Base-by-base conservation (phyloP, 441 rosid species). In the Melastoma candidum region DNA sequence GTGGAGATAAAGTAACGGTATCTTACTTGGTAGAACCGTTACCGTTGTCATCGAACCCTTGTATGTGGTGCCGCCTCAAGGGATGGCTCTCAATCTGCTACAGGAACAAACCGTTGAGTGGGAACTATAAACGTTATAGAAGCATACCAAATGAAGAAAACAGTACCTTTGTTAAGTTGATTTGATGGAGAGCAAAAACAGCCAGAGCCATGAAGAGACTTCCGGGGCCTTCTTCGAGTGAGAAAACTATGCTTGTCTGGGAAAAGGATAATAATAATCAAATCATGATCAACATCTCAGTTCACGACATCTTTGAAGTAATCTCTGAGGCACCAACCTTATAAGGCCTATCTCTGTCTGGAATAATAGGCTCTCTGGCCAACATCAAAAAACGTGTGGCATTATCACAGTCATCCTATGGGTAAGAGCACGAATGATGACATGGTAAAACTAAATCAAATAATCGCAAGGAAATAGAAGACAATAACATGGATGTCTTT, bases 341-440 rank as follows among this genome's bases (percentile, higher is more conserved):
- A 63, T 87, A 89, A 51, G 84, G 92, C 74, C 78, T 74, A 63
- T 79, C 78, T 0, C 74, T 85, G 66, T 87, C 87, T 48, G 99
- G 97, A 69, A 94, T 94, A 54, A 94, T 79, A n/a, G 99, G 99
- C 59, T 94, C 99, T 72, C 99, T 87, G 52, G 97, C 97, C 49
- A 90, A 84, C 80, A 87, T 90, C 61, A 90, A 74, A 67, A 90
- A 90, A 58, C 96, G 80, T 46, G 96, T 90, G 25, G 87, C 80
- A 73, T 90, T 94, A 68, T 89, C 87, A 57, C 71, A 69, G 66
- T 85, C 90, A 69, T 89, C 99, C 97, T 94, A 68, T 63, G 32
- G 48, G 53, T 62, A 65, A 59, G 60, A 55, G 63, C 55, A 24
- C 9, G 43, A 32, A 41, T 43, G 56, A 64, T 29, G 26, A 7